Base-by-base conservation (phyloP, 2,329 filamentous ascomycete genomes). In the Knoxdaviesia capensis region DNA sequence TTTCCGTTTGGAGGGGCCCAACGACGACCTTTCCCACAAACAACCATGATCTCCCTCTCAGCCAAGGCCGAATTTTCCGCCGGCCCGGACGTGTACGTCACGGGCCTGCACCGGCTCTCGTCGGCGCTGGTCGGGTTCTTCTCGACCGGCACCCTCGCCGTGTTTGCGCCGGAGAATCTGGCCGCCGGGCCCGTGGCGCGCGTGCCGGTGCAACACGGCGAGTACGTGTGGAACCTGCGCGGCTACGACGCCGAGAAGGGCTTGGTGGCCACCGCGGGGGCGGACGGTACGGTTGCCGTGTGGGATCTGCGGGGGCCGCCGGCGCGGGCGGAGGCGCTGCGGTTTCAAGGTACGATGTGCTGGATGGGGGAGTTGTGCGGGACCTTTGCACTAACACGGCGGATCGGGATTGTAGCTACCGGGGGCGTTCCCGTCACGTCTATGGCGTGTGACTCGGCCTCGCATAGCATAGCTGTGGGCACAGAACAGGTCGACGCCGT, bases 251-350 rank as follows among this genome's bases (percentile, higher is more conserved):
- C 58, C 5, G 57, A 56, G 20, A 64, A 64, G 31, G 66, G 65
- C 5, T 53, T 77, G 20, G 62, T 85, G 5, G 73, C 71, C 45
- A 86, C 81, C 0, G 72, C 79, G 1, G 82, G 82, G 39, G 71
- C 80, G 54, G 77, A 86, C 53, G 81, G 82, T 6, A 62, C 65
- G 6, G 68, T 85, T 7, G 68, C 63, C 0, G 58, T 80, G 39
- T 80, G 77, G 74, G 80, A 85, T 59, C 52, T 77, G 48, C 65
- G 77, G 45, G 60, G 58, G 32, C 58, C 64, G 7, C 50, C 56
- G 1, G 50, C 49, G 6, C 52, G 52, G 31, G 60, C 61, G 4
- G 55, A 59, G 43, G 64, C 64, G 5, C 58, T 63, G 6, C 59
- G 60, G 46, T 64, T 66, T 54, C 56, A 55, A 50, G 65, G 59